Percentiles rank a stretch among this genome's conserved stretches.
phyloP scores from a whole-genome alignment of 2,329 filamentous ascomycete genomes.

The Chalara sp. region DNA sequence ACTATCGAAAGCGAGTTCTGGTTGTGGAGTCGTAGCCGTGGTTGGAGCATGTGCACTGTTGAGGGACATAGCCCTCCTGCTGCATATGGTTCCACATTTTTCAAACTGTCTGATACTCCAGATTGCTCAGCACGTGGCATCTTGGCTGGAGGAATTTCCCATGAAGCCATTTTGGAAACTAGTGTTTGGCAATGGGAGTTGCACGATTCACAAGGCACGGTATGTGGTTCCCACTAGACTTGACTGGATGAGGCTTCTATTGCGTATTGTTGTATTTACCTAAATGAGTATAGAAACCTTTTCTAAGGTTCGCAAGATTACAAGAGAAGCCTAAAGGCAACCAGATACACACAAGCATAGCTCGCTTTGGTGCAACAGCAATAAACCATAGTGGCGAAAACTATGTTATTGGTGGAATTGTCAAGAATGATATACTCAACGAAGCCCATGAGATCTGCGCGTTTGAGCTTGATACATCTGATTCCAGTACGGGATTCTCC shows the following conservation, averaged over 20 bases:
- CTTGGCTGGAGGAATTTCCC: conserved; percentile 64
- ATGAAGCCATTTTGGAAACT: conserved; percentile 54
- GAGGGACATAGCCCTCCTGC: conserved; percentile 4
- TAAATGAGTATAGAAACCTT: no score
- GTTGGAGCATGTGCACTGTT: conserved; percentile 22
- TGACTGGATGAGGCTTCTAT: no score
- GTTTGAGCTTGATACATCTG: conserved; percentile 1
- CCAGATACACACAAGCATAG: conserved; percentile 3
- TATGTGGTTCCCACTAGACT: conserved; percentile 3
- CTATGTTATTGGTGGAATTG: conserved; percentile 38
- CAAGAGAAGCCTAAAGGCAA: neutral
- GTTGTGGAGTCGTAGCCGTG: conserved; percentile 22
- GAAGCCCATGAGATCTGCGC: conserved; percentile 43
- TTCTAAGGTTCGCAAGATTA: neutral
- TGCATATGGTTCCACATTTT: conserved; percentile 20
- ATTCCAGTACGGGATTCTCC: neutral
- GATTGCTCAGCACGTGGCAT: conserved; percentile 46
- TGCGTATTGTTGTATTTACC: no score
- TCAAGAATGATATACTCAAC: conserved; percentile 34
- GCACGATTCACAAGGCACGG: conserved; percentile 19
- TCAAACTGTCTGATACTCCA: conserved; percentile 11
- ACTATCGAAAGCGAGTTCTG: conserved; percentile 15
- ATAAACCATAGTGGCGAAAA: conserved; percentile 24
- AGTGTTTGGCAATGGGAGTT: conserved; percentile 62
- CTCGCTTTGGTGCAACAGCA: conserved; percentile 38